A percentile compares a stretch with the other conserved stretches of the same genome.
These are phyloP conservation scores for Casuarina cunninghamiana DNA, from an alignment of 306 rosid genomes.

Conservation along the genomic window DNA sequence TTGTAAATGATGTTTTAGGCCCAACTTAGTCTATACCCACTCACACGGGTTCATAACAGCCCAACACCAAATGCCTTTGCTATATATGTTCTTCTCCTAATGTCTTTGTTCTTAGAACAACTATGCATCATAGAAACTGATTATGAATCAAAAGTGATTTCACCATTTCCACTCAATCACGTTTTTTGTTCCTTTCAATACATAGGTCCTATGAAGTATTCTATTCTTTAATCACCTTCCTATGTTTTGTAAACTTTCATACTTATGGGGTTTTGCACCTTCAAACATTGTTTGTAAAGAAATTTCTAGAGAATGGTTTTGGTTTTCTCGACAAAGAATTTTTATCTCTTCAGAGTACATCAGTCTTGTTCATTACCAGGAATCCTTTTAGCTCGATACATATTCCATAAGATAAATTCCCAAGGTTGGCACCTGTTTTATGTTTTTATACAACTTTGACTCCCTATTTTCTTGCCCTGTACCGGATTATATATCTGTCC, in stretches of 20 bases:
- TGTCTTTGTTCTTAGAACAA: neutral
- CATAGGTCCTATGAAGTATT: neutral
- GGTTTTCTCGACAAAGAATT: neutral
- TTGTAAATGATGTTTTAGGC: no score
- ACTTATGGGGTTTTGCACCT: no score
- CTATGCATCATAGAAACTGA: no score
- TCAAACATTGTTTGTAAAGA: no score
- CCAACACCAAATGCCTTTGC: neutral
- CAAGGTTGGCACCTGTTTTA: neutral
- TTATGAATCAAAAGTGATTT: no score
- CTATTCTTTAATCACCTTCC: no score
- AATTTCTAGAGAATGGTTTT: neutral
- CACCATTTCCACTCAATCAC: no score
- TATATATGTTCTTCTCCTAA: neutral
- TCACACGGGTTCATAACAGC: no score
- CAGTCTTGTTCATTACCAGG: neutral
- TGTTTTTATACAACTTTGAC: neutral
- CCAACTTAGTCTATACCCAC: no score
- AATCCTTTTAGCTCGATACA: neutral
- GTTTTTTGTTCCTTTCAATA: neutral
- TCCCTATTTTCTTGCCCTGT: no score
- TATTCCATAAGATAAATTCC: neutral
- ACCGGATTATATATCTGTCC: no score
- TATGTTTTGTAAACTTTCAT: no score
- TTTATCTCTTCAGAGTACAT: neutral